Evolutionary conservation across 2,329 filamentous ascomycete genomes (phyloP), one percentile per base, ranked within the genome.

Genomic region (Botrytis elliptica): DNA sequence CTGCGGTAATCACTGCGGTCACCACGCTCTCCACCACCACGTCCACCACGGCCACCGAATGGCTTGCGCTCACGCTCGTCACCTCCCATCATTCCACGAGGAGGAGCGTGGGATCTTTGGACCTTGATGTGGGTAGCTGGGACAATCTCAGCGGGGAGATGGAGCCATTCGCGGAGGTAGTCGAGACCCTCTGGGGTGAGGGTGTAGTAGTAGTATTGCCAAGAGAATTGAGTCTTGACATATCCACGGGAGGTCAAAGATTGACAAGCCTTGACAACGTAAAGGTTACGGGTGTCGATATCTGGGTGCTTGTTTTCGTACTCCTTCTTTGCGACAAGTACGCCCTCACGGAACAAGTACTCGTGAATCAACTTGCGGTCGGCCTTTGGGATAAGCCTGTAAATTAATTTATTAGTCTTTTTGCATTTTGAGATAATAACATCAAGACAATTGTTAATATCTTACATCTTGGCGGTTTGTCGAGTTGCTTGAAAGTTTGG

Each of bases 151-250:
- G 96, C 95, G 83, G 96, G 96, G 82, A 99, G 93, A 88, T 99
- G 96, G 82, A 99, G 95, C 96, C 96, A 99, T 90, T 99, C 96
- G 85, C 96, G 95, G 86, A 99, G 95, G 91, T 99, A 99, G 89
- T 98, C 95, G 85, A 99, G 95, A 88, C 96, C 96, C 90, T 98
- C 95, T 84, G 95, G 93, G 85, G 95, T 98, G 87, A 99, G 92
- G 87, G 96, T 98, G 92, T 99, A 99, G 93, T 99, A 99, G 92
- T 98, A 97, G 91, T 95, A 97, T 88, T 97, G 94, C 94, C 94
- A 97, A 80, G 94, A 97, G 93, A 99, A 99, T 87, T 97, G 96
- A 82, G 96, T 99, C 93, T 99, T 99, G 88, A 99, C 91, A 87
- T 93, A 98, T 85, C 95, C 95, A 85, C 96, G 95, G 81, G 95